Base-by-base conservation (phyloP, 163 green algal genomes). In the Scenedesmus sp. region DNA sequence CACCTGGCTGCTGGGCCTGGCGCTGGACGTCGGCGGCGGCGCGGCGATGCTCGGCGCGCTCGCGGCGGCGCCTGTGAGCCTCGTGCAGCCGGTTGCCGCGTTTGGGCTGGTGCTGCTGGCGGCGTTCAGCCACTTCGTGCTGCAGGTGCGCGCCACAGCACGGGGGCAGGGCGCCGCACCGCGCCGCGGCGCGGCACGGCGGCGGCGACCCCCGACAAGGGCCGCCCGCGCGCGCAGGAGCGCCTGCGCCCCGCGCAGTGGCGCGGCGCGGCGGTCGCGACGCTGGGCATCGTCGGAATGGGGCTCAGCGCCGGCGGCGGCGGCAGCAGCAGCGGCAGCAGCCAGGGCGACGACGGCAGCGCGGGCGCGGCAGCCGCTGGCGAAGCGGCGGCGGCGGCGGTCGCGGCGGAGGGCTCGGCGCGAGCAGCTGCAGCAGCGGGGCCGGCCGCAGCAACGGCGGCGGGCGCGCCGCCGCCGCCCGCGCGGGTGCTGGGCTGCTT, bases 81-180 rank as follows among this genome's bases (percentile, higher is more conserved):
- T 95, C 34, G 87, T 94, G 44, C 91, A 95, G 76, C 91, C 91
- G 5, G 90, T 93, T 31, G 86, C 87, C 7, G 86, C 79, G 0
- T 74, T 87, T 33, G 91, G 91, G 0, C 85, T 95, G 42, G 91
- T 90, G 10, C 60, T 93, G 3, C 78, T 95, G 48, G 84, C 91
- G 15, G 70, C 90, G 15, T 93, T 93, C 77, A 90, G 83, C 22
- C 91, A 95, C 83, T 87, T 94, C 28, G 90, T 90, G 57, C 75
- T 94, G 14, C 50, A 70, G 64, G 75, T 75, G 29, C 9, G 54
- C n/a, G n/a, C n/a, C n/a, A n/a, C n/a, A 36, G 56, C 29, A 80
- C 71, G 71, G 71, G 45, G 45, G 45, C 17, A 14, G 45, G 45
- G 45, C 14, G n/a, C n/a, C n/a, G n/a, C n/a, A n/a, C n/a, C n/a